Evolutionary conservation across 2,329 filamentous ascomycete species (phyloP), one percentile per base, ranked within the genome.

Genomic region (Fusarium sp.): DNA sequence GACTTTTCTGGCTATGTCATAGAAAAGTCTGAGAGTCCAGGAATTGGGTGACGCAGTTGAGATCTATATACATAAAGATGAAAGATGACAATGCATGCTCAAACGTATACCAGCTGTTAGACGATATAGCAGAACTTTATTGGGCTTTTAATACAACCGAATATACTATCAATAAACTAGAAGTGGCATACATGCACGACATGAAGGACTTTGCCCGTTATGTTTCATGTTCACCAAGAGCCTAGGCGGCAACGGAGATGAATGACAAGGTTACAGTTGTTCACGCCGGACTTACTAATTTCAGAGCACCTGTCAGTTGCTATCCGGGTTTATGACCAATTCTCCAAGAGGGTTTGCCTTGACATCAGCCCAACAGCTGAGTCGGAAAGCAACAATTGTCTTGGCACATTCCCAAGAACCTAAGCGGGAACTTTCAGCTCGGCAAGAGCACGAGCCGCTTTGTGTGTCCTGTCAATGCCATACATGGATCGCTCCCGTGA

Each of bases 331-430:
- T 51, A 41, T 52, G 46, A 18, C 11, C 29, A 49, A 47, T 29
- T 27, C 30, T 40, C 48, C 25, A 22, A 32, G 45, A 56, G 54
- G 57, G 47, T 47, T 40, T 64, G 32, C 34, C 40, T 59, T 57
- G 40, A 49, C 59, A 20, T n/a, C 34, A 34, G 24, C 42, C 49
- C 59, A 52, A 45, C 20, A 27, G n/a, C 48, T 55, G n/a, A 32
- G 37, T 42, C 42, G 12, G 30, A 46, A 42, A 51, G 27, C 57
- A 48, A 60, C 25, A 47, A 49, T 58, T 45, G 22, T 48, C 67
- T 71, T 73, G 58, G 53, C 62, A 67, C 72, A 74, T 74, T 72
- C 72, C 70, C 57, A 22, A 52, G 52, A 25, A 34, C 44, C 48
- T 27, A 59, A 55, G 54, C 46, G 37, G 52, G 30, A 56, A 45